phyloP scores from a whole-genome alignment of 371 early-diverging fungal species.

The Haplosporangium sp. region DNA sequence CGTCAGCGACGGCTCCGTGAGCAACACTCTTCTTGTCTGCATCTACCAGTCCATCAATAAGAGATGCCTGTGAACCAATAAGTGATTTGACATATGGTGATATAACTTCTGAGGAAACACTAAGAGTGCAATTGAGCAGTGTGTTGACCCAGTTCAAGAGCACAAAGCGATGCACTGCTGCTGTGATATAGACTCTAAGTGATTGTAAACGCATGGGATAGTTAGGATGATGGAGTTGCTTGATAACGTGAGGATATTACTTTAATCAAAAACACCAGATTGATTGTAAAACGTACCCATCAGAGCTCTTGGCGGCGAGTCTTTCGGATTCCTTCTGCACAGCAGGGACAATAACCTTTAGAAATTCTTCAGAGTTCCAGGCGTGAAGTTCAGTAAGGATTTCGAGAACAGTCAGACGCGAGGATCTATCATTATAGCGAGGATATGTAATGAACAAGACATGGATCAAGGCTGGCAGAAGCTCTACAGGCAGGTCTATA shows the following conservation, averaged over 20 bases:
- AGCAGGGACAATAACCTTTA: constrained; percentile 65
- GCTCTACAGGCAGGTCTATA: constrained; percentile 69
- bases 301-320: constrained; percentile 62
- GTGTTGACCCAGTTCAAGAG: constrained; percentile 71
- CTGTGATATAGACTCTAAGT: constrained; percentile 59
- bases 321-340: constrained; percentile 67
- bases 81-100: constrained; percentile 53
- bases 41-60: constrained; percentile 65
- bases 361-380: constrained; percentile 70
- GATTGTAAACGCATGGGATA: not conserved
- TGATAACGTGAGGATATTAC: not conserved
- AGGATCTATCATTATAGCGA: constrained; percentile 73
- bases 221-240: not conserved
- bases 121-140: constrained; percentile 58
- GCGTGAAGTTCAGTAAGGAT: constrained; percentile 69
- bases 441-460: constrained; percentile 69
- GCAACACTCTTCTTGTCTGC: constrained; percentile 59
- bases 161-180: constrained; percentile 70
- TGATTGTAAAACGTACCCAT: constrained; percentile 57
- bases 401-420: constrained; percentile 69
- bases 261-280: not conserved
- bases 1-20: constrained; percentile 66
- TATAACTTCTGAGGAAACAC: constrained; percentile 33
- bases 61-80: constrained; percentile 65
- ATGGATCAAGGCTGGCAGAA: constrained; percentile 65